These are phyloP conservation scores for Coemansia sp. DNA, from an alignment of 192 early-diverging fungal genomes.

Conservation along the genomic window DNA sequence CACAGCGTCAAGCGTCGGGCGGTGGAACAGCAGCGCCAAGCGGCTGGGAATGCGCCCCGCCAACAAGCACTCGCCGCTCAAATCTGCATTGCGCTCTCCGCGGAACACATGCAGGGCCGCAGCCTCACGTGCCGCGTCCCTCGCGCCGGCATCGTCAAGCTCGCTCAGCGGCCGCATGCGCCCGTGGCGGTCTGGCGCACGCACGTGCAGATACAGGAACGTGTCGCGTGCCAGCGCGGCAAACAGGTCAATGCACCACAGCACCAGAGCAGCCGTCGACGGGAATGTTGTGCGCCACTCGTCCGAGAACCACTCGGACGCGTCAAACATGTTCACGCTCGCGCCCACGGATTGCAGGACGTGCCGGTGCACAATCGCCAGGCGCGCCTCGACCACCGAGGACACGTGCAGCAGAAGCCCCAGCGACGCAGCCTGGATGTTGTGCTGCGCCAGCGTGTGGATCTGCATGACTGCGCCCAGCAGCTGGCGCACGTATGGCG, in stretches of 20 bases:
- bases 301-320: conserved; percentile 24
- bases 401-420: conserved; percentile 45
- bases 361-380: conserved; percentile 37
- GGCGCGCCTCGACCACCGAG: conserved; percentile 43
- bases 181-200: conserved; percentile 36
- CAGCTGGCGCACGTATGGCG: conserved; percentile 44
- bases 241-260: conserved; percentile 52
- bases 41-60: conserved; percentile 39
- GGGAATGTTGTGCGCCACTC: conserved; percentile 36
- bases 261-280: conserved; percentile 39
- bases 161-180: conserved; percentile 34
- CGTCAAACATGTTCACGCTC: conserved; percentile 13
- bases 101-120: conserved; percentile 16
- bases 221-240: conserved; percentile 46
- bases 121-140: conserved; percentile 13
- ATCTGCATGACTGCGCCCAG: conserved; percentile 50
- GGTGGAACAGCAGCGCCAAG: conserved; percentile 46
- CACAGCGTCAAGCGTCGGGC: conserved; percentile 40
- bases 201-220: conserved; percentile 44
- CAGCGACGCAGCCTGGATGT: conserved; percentile 45
- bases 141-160: conserved; percentile 15
- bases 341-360: conserved; percentile 18
- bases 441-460: conserved; percentile 48
- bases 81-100: conserved; percentile 2
- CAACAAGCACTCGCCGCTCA: conserved; percentile 10